Evolutionary conservation across 225 moss, liverwort and hornwort genomes (phyloP), one percentile per base, ranked within the genome.

Genomic region (Rhytidiadelphus loreus): DNA sequence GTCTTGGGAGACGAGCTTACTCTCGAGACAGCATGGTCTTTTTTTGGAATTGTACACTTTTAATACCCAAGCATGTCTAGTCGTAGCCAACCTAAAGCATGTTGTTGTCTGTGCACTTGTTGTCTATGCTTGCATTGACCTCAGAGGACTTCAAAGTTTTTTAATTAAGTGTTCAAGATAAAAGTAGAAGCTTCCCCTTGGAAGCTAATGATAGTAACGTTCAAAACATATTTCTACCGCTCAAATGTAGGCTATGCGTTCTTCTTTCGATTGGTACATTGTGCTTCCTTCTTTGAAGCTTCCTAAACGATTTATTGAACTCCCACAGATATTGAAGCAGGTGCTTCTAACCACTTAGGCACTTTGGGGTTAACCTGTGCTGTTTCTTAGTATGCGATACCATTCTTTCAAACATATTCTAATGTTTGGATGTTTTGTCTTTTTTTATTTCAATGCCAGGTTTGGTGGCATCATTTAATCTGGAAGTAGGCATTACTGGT

Each of bases 401-500:
- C 8, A 43, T 44, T 76, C 50, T 86, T 77, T 86, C 4, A n/a
- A 25, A 25, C 28, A 17, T 63, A 55, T 61, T 80, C 33, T 88
- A 80, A 88, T 86, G 41, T 55, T 68, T 48, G 65, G 30, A 80
- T 78, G 64, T 76, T 61, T 83, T 37, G 68, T 69, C 61, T 68
- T 78, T 11, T 87, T 63, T 56, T 15, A 66, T 39, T 16, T 73
- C 82, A 21, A 83, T 68, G n/a, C 64, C 89, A 95, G 94, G 92
- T 77, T 85, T 98, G 91, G 97, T 98, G 25, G 94, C 98, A 52
- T 94, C 98, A 68, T 98, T 97, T 82, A 97, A 98, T 89, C 85
- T 96, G 88, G 98, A 98, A 89, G 92, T 98, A 81, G 98, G 98
- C 92, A 96, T 98, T 84, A 98, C 96, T 13, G 98, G 98, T 89